Conservation (phyloP, 2,329 filamentous ascomycete species). For the Grosmannia penicillata region DNA sequence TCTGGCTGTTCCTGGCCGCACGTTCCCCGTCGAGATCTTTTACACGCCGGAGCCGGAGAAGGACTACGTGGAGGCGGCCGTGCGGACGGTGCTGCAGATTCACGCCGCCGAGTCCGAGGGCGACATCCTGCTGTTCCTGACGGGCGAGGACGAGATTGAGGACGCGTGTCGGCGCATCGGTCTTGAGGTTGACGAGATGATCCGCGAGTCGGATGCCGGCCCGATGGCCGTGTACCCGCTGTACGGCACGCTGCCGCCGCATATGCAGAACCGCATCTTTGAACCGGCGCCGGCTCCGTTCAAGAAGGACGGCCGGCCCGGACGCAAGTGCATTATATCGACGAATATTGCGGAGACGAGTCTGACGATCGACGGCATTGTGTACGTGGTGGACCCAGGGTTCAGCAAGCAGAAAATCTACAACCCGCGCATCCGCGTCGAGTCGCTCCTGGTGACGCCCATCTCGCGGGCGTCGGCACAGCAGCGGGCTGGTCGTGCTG, state of each 20-base stretch:
- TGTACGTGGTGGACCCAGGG: constrained; percentile 97
- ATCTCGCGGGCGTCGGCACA: constrained; percentile 97
- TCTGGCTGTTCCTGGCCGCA: constrained; percentile 85
- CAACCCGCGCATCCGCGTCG: constrained; percentile 90
- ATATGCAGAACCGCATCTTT: constrained; percentile 92
- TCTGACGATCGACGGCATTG: constrained; percentile 95
- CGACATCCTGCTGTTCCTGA: constrained; percentile 87
- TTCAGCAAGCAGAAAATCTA: constrained; percentile 99
- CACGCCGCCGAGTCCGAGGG: constrained; percentile 86
- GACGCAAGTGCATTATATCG: constrained; percentile 86
- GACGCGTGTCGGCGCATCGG: constrained; percentile 86
- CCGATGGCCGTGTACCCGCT: constrained; percentile 84
- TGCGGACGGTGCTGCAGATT: constrained; percentile 91
- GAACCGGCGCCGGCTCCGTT: constrained; percentile 66
- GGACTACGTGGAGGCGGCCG: constrained; percentile 91
- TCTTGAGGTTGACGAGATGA: constrained; percentile 82
- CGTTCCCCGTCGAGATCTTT: constrained; percentile 93
- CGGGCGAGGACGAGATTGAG: constrained; percentile 96
- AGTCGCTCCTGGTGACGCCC: constrained; percentile 91
- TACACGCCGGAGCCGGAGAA: constrained; percentile 93
- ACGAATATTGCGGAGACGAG: constrained; percentile 98
- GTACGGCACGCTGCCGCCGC: constrained; percentile 83
- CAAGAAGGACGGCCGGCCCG: constrained; percentile 64
- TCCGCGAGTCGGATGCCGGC: constrained; percentile 79
- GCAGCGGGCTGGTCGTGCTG: constrained; percentile 95